phyloP scores from a whole-genome alignment of 2,329 filamentous ascomycete genomes.

The Phaeophleospora eucalypticola region DNA sequence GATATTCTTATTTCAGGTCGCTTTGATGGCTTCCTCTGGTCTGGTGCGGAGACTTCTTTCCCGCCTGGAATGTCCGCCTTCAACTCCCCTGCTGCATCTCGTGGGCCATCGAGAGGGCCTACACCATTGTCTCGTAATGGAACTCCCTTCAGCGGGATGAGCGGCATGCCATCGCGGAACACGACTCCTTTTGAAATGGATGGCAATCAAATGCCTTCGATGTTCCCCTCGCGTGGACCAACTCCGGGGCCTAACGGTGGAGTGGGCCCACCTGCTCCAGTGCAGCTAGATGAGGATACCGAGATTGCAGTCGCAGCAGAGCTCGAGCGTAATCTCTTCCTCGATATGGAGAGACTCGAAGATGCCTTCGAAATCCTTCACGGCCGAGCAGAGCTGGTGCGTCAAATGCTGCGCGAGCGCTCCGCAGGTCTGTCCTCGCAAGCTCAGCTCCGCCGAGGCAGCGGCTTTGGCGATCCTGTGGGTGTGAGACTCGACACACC shows the following conservation, averaged over 20 bases:
- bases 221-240: constrained; percentile 32
- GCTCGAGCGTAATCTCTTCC: constrained; percentile 87
- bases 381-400: constrained; percentile 73
- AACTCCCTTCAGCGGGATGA: constrained; percentile 57
- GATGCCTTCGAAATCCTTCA: constrained; percentile 93
- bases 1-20: constrained; percentile 90
- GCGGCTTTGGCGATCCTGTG: constrained; percentile 36
- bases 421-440: constrained; percentile 70
- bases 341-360: constrained; percentile 89
- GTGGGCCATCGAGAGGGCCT: constrained; percentile 39
- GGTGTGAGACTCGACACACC: constrained; percentile 43
- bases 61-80: constrained; percentile 30
- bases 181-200: constrained; percentile 48
- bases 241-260: constrained; percentile 31
- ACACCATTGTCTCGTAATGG: constrained; percentile 43
- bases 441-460: constrained; percentile 57
- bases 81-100: constrained; percentile 25
- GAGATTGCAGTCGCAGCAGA: constrained; percentile 87
- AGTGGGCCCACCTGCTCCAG: constrained; percentile 51
- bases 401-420: constrained; percentile 73
- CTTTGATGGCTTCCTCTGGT: constrained; percentile 94
- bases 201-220: constrained; percentile 24
- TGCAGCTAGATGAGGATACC: constrained; percentile 89
- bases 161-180: constrained; percentile 42
- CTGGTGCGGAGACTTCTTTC: constrained; percentile 66